A percentile compares a stretch with the other conserved stretches of the same genome.
Evolutionary conservation across 2,329 filamentous ascomycete genomes (phyloP).

Genomic region (Aspergillus quadrilineatus): DNA sequence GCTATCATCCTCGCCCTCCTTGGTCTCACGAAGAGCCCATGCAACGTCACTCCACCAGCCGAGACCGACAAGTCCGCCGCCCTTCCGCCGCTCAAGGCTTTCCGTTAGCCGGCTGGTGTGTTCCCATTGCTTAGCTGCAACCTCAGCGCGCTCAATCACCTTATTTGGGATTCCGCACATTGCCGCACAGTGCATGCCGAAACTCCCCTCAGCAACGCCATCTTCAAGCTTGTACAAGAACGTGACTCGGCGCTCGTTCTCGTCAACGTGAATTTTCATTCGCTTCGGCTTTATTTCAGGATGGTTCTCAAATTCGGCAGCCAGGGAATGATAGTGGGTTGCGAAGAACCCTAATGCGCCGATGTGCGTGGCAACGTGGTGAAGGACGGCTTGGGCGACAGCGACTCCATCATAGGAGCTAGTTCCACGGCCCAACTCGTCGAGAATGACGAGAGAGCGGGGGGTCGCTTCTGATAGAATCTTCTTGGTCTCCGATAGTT

Average conservation of each 20-base stretch:
- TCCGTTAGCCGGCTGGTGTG: constrained; percentile 89
- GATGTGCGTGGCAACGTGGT: constrained; percentile 89
- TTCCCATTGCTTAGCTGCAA: constrained; percentile 89
- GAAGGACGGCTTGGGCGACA: constrained; percentile 94
- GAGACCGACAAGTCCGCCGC: constrained; percentile 76
- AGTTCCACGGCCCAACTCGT: constrained; percentile 92
- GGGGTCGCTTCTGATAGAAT: constrained; percentile 92
- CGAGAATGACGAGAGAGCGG: constrained; percentile 90
- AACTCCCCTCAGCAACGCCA: constrained; percentile 92
- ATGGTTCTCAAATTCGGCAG: constrained; percentile 84
- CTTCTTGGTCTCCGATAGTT: constrained; percentile 96
- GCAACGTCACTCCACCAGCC: constrained; percentile 86
- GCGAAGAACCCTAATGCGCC: constrained; percentile 96
- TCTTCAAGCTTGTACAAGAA: constrained; percentile 94
- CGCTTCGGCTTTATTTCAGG: constrained; percentile 82
- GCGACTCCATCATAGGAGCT: constrained; percentile 95
- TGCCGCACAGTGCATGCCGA: constrained; percentile 97
- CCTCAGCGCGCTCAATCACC: constrained; percentile 83
- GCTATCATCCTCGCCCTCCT: constrained; percentile 27
- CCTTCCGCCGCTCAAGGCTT: constrained; percentile 76
- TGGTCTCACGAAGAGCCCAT: constrained; percentile 64
- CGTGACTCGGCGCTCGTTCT: constrained; percentile 78
- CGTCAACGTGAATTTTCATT: constrained; percentile 95
- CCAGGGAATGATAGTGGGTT: constrained; percentile 93
- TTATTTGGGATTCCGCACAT: constrained; percentile 91